Conservation (phyloP, 768 basidiomycete genomes). For the Naganishia randhawae region DNA sequence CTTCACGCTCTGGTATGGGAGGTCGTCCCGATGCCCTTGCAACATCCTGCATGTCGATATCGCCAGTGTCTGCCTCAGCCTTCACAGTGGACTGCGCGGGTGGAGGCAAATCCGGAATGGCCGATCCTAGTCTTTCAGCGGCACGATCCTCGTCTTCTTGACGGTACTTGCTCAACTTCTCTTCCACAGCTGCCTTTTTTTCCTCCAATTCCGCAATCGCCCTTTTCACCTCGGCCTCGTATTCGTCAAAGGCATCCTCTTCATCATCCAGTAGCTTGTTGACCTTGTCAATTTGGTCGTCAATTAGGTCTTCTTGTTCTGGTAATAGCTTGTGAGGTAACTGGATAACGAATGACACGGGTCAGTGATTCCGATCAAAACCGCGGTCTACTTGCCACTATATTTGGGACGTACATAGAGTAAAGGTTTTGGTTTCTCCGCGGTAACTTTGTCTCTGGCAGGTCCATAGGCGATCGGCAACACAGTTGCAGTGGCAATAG, state of each 20-base stretch:
- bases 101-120: neutral
- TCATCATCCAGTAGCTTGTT: conserved; percentile 41
- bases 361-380: too few relatives aligned
- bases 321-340: conserved; percentile 44
- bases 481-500: conserved; percentile 33
- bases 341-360: conserved; percentile 32
- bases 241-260: conserved; percentile 23
- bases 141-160: conserved; percentile 24
- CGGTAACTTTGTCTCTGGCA: conserved; percentile 33
- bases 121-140: conserved; percentile 3
- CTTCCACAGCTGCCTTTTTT: conserved; percentile 16
- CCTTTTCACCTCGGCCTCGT: conserved; percentile 6
- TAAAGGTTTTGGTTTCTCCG: conserved; percentile 38
- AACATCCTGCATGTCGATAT: conserved; percentile 23
- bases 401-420: conserved; percentile 47
- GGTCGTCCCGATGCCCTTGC: conserved; percentile 9
- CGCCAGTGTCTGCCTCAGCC: neutral
- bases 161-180: conserved; percentile 23
- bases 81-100: neutral
- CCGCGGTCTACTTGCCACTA: too few relatives aligned
- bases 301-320: conserved; percentile 39
- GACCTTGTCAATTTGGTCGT: conserved; percentile 36
- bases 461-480: conserved; percentile 40
- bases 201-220: conserved; percentile 15
- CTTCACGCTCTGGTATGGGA: conserved; percentile 11